Conservation (phyloP, 2,329 filamentous ascomycete genomes). For the Elsinoe australis region DNA sequence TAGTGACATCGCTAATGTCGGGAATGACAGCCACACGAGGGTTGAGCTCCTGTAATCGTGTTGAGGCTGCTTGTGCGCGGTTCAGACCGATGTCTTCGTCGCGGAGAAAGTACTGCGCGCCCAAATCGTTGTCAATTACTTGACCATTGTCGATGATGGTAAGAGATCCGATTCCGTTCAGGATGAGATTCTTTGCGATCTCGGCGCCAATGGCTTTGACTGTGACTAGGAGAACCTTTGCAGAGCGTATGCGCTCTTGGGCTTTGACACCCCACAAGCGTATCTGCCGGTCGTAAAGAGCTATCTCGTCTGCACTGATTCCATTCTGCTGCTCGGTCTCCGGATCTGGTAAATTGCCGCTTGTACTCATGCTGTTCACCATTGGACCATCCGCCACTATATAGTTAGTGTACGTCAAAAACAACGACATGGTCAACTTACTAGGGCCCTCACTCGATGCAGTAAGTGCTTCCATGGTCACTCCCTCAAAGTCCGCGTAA, state of each 20-base stretch:
- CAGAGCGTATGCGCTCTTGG: conserved; percentile 75
- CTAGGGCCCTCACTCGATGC: too few species aligned
- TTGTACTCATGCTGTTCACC: conserved; percentile 19
- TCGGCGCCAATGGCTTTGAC: conserved; percentile 86
- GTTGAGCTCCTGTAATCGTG: conserved; percentile 78
- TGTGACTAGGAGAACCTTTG: conserved; percentile 82
- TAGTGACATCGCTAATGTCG: conserved; percentile 59
- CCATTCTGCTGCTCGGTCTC: conserved; percentile 16
- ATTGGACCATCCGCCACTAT: conserved; percentile 5
- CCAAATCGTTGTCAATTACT: conserved; percentile 72
- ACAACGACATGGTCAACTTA: too few species aligned
- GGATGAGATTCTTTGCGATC: conserved; percentile 92
- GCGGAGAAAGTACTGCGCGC: conserved; percentile 61
- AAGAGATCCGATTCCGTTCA: conserved; percentile 83
- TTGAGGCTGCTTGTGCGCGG: conserved; percentile 70
- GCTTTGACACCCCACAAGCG: conserved; percentile 94
- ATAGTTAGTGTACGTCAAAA: too few species aligned
- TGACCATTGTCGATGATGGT: conserved; percentile 74
- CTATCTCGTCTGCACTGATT: conserved; percentile 70
- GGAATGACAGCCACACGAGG: conserved; percentile 69
- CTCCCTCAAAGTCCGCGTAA: too few species aligned
- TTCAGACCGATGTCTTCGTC: conserved; percentile 68
- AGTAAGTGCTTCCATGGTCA: neutral
- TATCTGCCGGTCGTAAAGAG: conserved; percentile 94
- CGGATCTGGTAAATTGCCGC: conserved; percentile 22